Conservation (phyloP, 2,329 filamentous ascomycete genomes). For the Claviceps digitariae region DNA sequence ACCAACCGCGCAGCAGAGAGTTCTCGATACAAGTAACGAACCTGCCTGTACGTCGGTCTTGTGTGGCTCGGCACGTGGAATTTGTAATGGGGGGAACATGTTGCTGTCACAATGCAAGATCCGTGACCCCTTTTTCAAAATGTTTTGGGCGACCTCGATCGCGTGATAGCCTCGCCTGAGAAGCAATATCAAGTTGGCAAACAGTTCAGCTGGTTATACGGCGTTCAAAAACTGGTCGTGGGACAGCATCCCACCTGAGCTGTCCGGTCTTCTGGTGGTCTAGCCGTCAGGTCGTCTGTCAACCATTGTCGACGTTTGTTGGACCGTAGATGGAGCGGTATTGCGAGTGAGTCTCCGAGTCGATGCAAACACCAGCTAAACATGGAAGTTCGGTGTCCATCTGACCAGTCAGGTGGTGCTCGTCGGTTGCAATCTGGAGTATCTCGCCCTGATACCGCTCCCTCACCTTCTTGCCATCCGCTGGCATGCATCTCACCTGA, state of each 20-base stretch:
- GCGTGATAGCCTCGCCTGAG: background rate
- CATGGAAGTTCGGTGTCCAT: background rate
- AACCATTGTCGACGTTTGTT: background rate
- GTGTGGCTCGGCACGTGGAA: background rate
- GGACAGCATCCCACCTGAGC: background rate
- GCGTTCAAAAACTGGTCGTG: background rate
- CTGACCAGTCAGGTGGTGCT: background rate
- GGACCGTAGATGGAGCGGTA: background rate
- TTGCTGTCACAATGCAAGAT: conserved; percentile 1
- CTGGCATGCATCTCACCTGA: too few species aligned
- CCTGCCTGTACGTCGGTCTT: background rate
- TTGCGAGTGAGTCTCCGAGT: background rate
- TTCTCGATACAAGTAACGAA: background rate
- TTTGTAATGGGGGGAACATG: conserved; percentile 3
- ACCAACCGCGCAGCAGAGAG: background rate
- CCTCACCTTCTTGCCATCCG: too few species aligned
- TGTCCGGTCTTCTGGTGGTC: background rate
- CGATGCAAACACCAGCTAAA: background rate
- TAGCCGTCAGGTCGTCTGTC: background rate
- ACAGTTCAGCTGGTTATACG: background rate
- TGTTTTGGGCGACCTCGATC: background rate
- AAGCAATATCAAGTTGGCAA: background rate
- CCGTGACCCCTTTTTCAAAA: background rate
- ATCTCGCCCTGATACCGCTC: too few species aligned
- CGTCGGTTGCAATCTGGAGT: background rate